phyloP scores from a whole-genome alignment of 2,329 filamentous ascomycete species.

The Colletotrichum sp. region DNA sequence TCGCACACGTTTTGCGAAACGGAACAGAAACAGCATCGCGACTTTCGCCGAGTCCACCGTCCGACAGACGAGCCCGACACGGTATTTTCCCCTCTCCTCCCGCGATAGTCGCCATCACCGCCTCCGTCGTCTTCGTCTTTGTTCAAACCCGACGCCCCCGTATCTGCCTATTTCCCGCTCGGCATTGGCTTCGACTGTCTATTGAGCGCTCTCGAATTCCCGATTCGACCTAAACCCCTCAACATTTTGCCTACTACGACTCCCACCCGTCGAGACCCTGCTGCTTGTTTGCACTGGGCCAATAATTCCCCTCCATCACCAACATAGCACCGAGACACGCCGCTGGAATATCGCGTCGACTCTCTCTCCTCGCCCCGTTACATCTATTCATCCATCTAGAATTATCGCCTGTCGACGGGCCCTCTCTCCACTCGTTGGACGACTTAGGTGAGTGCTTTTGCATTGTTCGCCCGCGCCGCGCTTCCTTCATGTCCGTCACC shows the following conservation, averaged over 20 bases:
- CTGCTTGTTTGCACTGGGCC: neutral
- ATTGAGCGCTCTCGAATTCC: neutral
- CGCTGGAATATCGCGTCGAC: neutral
- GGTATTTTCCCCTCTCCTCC: neutral
- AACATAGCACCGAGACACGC: neutral
- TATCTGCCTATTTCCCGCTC: neutral
- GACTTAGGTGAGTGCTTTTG: conserved; percentile 9
- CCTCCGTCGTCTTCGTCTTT: neutral
- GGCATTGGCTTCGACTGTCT: neutral
- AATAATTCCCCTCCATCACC: neutral
- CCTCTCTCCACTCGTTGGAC: neutral
- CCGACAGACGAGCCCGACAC: neutral
- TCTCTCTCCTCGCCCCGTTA: neutral
- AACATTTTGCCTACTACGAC: neutral
- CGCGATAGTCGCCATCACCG: conserved; percentile 7
- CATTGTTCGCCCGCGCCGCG: neutral
- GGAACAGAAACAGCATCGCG: conserved; percentile 9
- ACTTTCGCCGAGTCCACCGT: neutral
- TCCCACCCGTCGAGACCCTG: neutral
- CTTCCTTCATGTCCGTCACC: neutral
- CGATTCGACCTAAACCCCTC: neutral
- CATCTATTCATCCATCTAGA: neutral
- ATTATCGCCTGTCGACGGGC: conserved; percentile 3
- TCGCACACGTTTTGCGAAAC: conserved; percentile 15
- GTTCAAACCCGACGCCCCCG: neutral